A percentile compares a stretch with the other conserved stretches of the same genome.
These are phyloP conservation scores for Verticillium longisporum DNA, from an alignment of 2,329 filamentous ascomycete species.

Conservation along the genomic window DNA sequence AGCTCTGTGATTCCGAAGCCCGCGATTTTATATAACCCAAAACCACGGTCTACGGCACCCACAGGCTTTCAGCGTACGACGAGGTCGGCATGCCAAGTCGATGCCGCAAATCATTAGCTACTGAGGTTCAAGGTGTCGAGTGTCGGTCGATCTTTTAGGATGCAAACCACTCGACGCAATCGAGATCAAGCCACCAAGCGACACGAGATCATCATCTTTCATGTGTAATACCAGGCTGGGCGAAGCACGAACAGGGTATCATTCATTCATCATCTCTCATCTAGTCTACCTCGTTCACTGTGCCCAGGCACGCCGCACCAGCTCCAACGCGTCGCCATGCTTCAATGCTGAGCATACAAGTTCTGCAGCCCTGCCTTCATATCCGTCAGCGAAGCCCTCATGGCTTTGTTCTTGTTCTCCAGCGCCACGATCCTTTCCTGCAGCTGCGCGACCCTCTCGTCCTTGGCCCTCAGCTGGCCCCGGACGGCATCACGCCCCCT, in stretches of 20 bases:
- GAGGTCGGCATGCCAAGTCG: no score
- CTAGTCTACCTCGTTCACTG: background rate
- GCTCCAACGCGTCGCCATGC: background rate
- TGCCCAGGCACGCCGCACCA: background rate
- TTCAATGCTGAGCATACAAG: constrained; percentile 16
- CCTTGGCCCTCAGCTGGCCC: constrained; percentile 54
- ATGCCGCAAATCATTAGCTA: no score
- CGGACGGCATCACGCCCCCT: constrained; percentile 61
- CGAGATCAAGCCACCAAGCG: no score
- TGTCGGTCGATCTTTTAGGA: no score
- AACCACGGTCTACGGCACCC: no score
- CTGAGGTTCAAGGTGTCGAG: no score
- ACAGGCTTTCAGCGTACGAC: no score
- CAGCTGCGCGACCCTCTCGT: constrained; percentile 34
- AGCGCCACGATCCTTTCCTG: constrained; percentile 28
- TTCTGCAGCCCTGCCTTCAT: constrained; percentile 30
- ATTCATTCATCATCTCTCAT: background rate
- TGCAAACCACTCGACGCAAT: no score
- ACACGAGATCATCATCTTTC: no score
- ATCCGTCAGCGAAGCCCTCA: constrained; percentile 25
- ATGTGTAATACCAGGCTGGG: no score
- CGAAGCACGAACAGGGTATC: background rate
- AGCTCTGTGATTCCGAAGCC: no score
- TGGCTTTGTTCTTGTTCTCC: constrained; percentile 26
- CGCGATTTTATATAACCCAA: no score